Evolutionary conservation across 306 rosid species (phyloP), one percentile per base, ranked within the genome.

Genomic region (Malus fusca): DNA sequence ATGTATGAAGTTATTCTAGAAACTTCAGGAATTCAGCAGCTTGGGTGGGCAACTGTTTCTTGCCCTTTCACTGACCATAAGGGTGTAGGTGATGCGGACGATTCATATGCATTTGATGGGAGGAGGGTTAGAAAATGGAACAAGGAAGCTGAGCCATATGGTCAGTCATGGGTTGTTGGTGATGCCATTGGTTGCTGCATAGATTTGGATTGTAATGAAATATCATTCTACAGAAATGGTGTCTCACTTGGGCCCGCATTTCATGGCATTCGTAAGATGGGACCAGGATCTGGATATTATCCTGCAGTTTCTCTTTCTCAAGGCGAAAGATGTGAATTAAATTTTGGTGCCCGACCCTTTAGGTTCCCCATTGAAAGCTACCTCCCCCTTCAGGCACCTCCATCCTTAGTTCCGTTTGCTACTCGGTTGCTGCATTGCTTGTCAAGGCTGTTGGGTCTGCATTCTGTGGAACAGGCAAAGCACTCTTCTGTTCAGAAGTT

Each of bases 101-200:
- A 90, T 85, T 95, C 97, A 0, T 95, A 95, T 79, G 99, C 99
- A n/a, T 95, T 89, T 83, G 99, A 95, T 83, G 99, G 99, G 76
- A 89, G 87, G 78, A 92, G 97, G 79, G 92, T 89, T 76, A 87
- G 82, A 73, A 95, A 95, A 86, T 92, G 98, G 99, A 95, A 92
- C 84, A 95, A 89, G 80, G 90, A 89, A 42, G 92, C 86, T 15
- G 89, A 92, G 80, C 77, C 85, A 22, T 95, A 95, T 84, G 99
- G 99, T 64, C 93, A 90, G 85, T 84, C 92, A 43, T 95, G 99
- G 97, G 97, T 88, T 84, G 90, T 84, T 74, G 99, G 99, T 65
- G 99, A 95, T 87, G 92, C 88, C 73, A 95, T 95, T 69, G 99
- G 99, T 62, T 95, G 99, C 77, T 95, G 99, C 87, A 90, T 95